Base-by-base conservation (phyloP, 1,284 basidiomycete species). In the Trametes versicolor region DNA sequence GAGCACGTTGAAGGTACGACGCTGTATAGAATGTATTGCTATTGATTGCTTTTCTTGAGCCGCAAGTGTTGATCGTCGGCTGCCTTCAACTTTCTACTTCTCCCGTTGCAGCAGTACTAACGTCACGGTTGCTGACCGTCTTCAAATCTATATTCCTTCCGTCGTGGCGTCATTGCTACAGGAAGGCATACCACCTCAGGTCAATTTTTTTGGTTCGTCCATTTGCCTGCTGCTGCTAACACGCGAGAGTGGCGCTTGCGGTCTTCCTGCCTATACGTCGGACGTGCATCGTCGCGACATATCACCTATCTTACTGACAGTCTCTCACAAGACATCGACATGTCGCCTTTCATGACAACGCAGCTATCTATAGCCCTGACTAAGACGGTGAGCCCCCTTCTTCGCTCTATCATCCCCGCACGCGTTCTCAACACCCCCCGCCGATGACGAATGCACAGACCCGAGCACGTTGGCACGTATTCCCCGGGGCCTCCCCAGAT, bases 211-310 rank as follows among this genome's bases (percentile, higher is more conserved):
- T n/a, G 17, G 23, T 5, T n/a, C 15, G n/a, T 23, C 13, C 21
- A 37, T 15, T 37, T 7, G 32, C 25, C 23, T 23, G 3, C 25
- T 23, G 3, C 25, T 36, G 43, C 21, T 29, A 37, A 34, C 51
- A 49, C 21, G 21, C 29, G 36, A 9, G 19, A 45, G 54, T 43
- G 48, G 54, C 13, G n/a, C 32, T 12, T 1, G 2, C 12, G 9
- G 9, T 10, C 60, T 57, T 62, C 54, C 54, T 62, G 60, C 60
- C n/a, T 51, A 62, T 57, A 51, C 25, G 60, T 62, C 60, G 60
- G 60, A 19, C 27, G 54, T 51, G 53, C 57, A 48, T 62, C 60
- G 54, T 43, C 29, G 60, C 60, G 60, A 62, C 54, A 57, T 62
- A 62, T 57, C 54, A 57, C 60, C 54, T 62, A 57, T 56, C 60